A percentile compares a stretch with the other conserved stretches of the same genome.
These are phyloP conservation scores for Ogataea paraovalis DNA, from an alignment of 805 yeast genomes.

Conservation along the genomic window DNA sequence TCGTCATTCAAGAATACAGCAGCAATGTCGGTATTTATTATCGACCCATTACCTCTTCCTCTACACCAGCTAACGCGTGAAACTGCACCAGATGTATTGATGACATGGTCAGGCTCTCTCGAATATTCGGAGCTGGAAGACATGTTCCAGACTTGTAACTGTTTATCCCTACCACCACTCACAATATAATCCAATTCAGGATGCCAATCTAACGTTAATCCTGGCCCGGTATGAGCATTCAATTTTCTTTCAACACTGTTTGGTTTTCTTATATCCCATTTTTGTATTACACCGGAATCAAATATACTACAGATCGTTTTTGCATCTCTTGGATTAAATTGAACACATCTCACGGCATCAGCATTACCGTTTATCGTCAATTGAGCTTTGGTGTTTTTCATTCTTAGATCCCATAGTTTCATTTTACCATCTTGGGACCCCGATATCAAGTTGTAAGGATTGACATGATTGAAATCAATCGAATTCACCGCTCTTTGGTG, in stretches of 20 bases:
- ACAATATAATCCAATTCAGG: slow-evolving; percentile 75
- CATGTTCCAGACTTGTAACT: slow-evolving; percentile 73
- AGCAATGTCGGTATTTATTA: slow-evolving; percentile 65
- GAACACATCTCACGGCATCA: slow-evolving; percentile 63
- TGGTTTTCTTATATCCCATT: slow-evolving; percentile 80
- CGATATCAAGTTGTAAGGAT: slow-evolving; percentile 41
- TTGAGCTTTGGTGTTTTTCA: slow-evolving; percentile 42
- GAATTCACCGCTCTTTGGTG: slow-evolving; percentile 46
- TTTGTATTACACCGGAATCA: slow-evolving; percentile 83
- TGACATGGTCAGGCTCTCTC: slow-evolving; percentile 61
- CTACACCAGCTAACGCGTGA: slow-evolving; percentile 70
- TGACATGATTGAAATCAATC: slow-evolving; percentile 36
- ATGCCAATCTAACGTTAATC: slow-evolving; percentile 83
- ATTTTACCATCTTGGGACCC: slow-evolving; percentile 82
- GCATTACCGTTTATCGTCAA: slow-evolving; percentile 56
- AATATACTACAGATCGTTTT: slow-evolving; percentile 71
- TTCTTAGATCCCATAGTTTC: slow-evolving; percentile 69
- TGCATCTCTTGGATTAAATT: slow-evolving; percentile 48
- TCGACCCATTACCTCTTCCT: slow-evolving; percentile 33
- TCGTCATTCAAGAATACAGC: slow-evolving; percentile 72
- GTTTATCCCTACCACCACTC: slow-evolving; percentile 91
- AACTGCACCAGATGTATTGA: slow-evolving; percentile 75
- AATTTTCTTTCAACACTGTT: slow-evolving; percentile 60
- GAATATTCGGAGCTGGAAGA: slow-evolving; percentile 33
- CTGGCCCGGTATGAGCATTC: slow-evolving; percentile 91